These are phyloP conservation scores for Fusarium nisikadoi DNA, from an alignment of 2,329 filamentous ascomycete genomes.

Conservation along the genomic window DNA sequence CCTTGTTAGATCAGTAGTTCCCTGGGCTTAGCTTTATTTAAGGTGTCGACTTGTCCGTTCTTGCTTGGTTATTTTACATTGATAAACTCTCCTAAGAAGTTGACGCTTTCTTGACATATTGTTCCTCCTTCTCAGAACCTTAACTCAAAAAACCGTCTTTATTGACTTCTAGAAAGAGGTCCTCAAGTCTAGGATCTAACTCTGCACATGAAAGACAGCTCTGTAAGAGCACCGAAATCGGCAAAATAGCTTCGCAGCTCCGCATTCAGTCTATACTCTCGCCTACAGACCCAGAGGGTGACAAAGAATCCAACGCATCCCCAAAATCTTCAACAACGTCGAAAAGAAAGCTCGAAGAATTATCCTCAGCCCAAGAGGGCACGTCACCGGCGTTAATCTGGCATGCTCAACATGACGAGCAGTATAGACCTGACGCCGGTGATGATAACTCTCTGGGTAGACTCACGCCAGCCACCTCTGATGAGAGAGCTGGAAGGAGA, in stretches of 20 bases:
- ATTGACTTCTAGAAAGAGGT: background rate
- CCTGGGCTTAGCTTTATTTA: background rate
- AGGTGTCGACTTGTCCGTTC: background rate
- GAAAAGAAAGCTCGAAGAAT: conserved; percentile 9
- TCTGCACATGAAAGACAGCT: conserved; percentile 5
- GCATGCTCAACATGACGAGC: background rate
- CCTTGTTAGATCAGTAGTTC: background rate
- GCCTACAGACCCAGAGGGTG: conserved; percentile 54
- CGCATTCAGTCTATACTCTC: conserved; percentile 64
- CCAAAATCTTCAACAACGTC: background rate
- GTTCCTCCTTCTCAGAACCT: background rate
- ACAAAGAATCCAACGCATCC: conserved; percentile 47
- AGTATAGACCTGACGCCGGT: background rate
- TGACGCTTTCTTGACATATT: background rate
- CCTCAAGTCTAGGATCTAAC: background rate
- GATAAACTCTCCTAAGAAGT: background rate
- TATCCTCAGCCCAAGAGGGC: background rate
- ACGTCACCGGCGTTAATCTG: background rate
- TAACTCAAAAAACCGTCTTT: background rate
- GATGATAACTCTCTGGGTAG: background rate
- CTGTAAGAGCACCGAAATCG: conserved; percentile 52
- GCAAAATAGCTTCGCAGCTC: conserved; percentile 62
- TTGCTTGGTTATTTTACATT: too few species aligned
- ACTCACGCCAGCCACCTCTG: conserved; percentile 3
- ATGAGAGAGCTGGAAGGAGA: conserved; percentile 29